Base-by-base conservation (phyloP, 1,284 basidiomycete species). In the Trichosporon inkin region DNA sequence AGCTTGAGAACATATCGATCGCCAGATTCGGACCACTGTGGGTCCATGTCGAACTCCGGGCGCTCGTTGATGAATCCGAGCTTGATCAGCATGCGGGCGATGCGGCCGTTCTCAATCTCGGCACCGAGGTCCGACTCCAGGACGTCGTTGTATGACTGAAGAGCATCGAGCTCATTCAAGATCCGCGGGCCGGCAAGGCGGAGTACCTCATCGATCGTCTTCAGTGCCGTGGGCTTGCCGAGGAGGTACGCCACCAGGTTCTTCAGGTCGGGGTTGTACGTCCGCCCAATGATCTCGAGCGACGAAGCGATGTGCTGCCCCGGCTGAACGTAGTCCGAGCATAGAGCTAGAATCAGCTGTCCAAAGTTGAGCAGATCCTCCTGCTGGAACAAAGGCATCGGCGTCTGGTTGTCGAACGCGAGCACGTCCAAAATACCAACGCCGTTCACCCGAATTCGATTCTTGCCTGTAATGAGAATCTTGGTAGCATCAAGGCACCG, bases 41-140 rank as follows among this genome's bases (percentile, higher is more conserved):
- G 86, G 73, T 98, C 95, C 56, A 90, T 87, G 55, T 95, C 91
- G 71, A 98, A 98, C 90, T 98, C 95, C 10, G 95, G 95, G 16
- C 96, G 84, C 75, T 99, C 96, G 77, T 98, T 97, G 80, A 99
- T 97, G 78, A 98, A 98, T 0, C 92, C 91, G 69, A 99, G 88
- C 80, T 99, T 99, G 79, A 87, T 88, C 64, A 99, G 80, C 58
- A 99, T 79, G 49, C 96, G 84, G 24, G 97, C 89, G n/a, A 99
- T 82, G 36, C 96, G 83, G 0, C 89, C 93, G 72, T 99, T 98
- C 81, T 99, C 96, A n/a, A 99, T 82, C 76, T 99, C 95, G 56
- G 87, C 85, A 77, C 87, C 83, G 53, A 99, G 82, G 67, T 94
- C 89, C 40, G 84, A 82, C 73, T 98, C 93, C 14, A 98, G 81